Base-by-base conservation (phyloP, 1,139 yeast species). In the Kodamaea arcana region DNA sequence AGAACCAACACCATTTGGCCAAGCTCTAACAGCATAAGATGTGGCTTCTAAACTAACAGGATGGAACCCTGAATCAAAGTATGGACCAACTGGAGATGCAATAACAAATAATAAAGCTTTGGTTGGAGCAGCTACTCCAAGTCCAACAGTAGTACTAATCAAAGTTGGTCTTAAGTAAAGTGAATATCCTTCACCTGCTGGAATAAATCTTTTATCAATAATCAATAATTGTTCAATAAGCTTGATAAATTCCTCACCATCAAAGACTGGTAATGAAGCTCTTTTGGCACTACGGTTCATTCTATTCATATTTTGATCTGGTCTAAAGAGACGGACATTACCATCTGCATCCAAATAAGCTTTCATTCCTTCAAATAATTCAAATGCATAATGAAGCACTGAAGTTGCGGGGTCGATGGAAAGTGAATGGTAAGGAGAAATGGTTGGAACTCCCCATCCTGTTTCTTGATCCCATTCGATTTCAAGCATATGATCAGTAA, bases 1-100 rank as follows among this genome's bases (percentile, higher is more conserved):
- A 72, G 88, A 82, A 62, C 98, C 98, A 45, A 81, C 88, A 59
- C 97, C 98, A 54, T 96, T 96, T 52, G 97, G 97, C 97, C 97
- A 92, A 12, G 98, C 97, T 67, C 97, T 83, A 17, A 90, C 92
- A 31, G 95, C 95, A 50, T 85, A 80, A 56, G 86, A 95, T 24
- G 96, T 87, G 47, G 97, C 97, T 67, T 90, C 96, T 43, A 92
- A 72, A 38, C 80, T 73, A 33, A 92, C 95, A 24, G 97, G 96
- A 64, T 88, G 87, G 78, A 90, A 90, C 7, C 96, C 96, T 12
- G 94, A 80, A 50, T 83, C 77, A 59, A 78, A 80, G 69, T 84
- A 84, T 25, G 97, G 97, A 22, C 97, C 97, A 18, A 90, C 98
- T 13, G 97, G 98, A 13, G 95, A 85, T 27, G 90, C 85, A 61